phyloP scores from a whole-genome alignment of 768 basidiomycete species.

The Cystobasidium ongulense region DNA sequence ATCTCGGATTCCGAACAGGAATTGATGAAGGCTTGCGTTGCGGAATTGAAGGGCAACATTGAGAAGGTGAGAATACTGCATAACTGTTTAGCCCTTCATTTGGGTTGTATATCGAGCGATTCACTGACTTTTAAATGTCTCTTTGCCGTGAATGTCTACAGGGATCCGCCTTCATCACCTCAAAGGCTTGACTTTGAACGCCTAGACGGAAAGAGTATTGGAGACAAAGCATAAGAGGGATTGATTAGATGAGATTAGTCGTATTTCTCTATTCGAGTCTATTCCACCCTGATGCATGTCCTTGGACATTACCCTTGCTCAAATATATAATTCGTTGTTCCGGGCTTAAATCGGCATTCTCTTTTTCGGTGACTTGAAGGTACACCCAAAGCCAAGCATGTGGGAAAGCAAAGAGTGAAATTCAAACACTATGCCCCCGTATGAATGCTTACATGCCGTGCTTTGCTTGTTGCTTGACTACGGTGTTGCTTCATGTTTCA shows the following conservation, averaged over 20 bases:
- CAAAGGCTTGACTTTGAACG: neutral
- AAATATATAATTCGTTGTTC: neutral
- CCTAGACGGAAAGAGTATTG: neutral
- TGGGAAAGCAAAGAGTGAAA: too few relatives aligned
- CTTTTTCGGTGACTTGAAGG: neutral
- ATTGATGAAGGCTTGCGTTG: conserved; percentile 71
- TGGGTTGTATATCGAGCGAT: neutral
- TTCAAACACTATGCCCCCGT: too few relatives aligned
- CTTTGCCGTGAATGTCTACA: neutral
- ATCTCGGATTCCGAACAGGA: conserved; percentile 62
- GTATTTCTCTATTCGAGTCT: neutral
- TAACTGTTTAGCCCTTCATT: too few relatives aligned
- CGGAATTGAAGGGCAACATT: conserved; percentile 69
- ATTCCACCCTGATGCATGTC: too few relatives aligned
- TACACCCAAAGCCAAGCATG: too few relatives aligned
- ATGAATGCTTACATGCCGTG: too few relatives aligned
- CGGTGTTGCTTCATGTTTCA: too few relatives aligned
- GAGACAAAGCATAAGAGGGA: neutral
- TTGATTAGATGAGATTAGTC: neutral
- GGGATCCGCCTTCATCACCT: conserved; percentile 1
- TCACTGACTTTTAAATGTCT: neutral
- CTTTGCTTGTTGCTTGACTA: too few relatives aligned
- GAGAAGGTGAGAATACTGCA: conserved; percentile 49
- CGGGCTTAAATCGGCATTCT: neutral
- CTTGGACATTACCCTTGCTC: too few relatives aligned